A percentile compares a stretch with the other conserved stretches of the same genome.
These are phyloP conservation scores for Phialophora macrospora DNA, from an alignment of 2,329 filamentous ascomycete species.

Conservation along the genomic window DNA sequence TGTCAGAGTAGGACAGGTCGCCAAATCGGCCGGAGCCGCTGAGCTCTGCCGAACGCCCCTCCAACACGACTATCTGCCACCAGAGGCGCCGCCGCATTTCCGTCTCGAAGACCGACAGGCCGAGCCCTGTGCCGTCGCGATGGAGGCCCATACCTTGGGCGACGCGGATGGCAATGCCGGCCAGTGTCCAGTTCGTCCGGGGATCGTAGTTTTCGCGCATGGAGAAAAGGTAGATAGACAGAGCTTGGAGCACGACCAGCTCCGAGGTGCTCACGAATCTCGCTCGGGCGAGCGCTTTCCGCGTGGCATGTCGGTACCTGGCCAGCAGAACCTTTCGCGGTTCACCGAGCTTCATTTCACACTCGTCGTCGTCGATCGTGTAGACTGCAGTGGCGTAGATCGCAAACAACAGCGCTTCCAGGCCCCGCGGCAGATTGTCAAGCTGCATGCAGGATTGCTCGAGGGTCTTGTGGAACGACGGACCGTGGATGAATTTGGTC, in stretches of 20 bases:
- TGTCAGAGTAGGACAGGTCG: slow-evolving; percentile 44
- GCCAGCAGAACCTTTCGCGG: slow-evolving; percentile 56
- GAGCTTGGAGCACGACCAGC: slow-evolving; percentile 65
- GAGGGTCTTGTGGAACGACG: slow-evolving; percentile 68
- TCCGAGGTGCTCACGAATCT: slow-evolving; percentile 67
- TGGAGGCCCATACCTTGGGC: slow-evolving; percentile 46
- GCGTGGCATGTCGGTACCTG: slow-evolving; percentile 65
- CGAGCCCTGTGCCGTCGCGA: slow-evolving; percentile 54
- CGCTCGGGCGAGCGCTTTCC: slow-evolving; percentile 67
- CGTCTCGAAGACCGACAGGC: slow-evolving; percentile 58
- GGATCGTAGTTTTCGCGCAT: slow-evolving; percentile 52
- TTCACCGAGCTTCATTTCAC: slow-evolving; percentile 59
- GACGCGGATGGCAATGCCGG: slow-evolving; percentile 50
- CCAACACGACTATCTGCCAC: slow-evolving; percentile 56
- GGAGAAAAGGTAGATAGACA: slow-evolving; percentile 65
- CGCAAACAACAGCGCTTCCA: slow-evolving; percentile 62
- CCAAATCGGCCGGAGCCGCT: slow-evolving; percentile 40
- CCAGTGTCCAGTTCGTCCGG: slow-evolving; percentile 53
- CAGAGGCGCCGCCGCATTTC: slow-evolving; percentile 49
- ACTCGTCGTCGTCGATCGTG: slow-evolving; percentile 48
- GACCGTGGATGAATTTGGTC: slow-evolving; percentile 73
- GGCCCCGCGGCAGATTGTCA: slow-evolving; percentile 42
- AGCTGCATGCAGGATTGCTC: slow-evolving; percentile 61
- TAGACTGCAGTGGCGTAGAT: slow-evolving; percentile 66
- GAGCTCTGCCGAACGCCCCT: slow-evolving; percentile 42